Evolutionary conservation across 192 early-diverging fungal species (phyloP).

Genomic region (Podila epigama): DNA sequence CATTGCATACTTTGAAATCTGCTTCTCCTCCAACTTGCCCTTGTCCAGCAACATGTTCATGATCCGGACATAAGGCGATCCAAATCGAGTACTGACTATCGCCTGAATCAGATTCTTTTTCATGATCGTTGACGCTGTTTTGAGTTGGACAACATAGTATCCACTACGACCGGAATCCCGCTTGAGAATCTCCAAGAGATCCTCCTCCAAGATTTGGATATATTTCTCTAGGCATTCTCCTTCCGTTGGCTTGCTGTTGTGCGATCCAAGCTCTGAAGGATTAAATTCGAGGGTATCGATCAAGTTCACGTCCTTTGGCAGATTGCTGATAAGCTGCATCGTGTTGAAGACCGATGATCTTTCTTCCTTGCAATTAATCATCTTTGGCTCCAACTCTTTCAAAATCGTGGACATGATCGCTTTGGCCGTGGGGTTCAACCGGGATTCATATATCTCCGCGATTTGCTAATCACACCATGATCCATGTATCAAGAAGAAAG

Average conservation of each 20-base stretch:
- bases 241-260: slow-evolving; percentile 11
- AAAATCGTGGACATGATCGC: slow-evolving; percentile 65
- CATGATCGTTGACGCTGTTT: slow-evolving; percentile 59
- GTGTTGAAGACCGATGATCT: slow-evolving; percentile 17
- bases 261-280: slow-evolving; percentile 16
- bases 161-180: slow-evolving; percentile 66
- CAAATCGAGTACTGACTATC: slow-evolving; percentile 67
- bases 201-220: slow-evolving; percentile 65
- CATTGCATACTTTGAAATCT: slow-evolving; percentile 70
- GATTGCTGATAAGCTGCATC: slow-evolving; percentile 11
- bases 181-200: slow-evolving; percentile 60
- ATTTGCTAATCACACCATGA: too few species aligned
- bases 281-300: slow-evolving; percentile 34
- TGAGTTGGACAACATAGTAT: slow-evolving; percentile 67
- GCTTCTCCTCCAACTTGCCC: slow-evolving; percentile 79
- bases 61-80: slow-evolving; percentile 65
- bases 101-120: slow-evolving; percentile 62
- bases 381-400: slow-evolving; percentile 62
- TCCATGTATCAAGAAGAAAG: too few species aligned
- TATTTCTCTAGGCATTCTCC: slow-evolving; percentile 62
- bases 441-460: slow-evolving; percentile 61
- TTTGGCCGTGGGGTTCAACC: slow-evolving; percentile 71
- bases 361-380: slow-evolving; percentile 60
- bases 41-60: slow-evolving; percentile 72
- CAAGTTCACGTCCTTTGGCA: slow-evolving; percentile 27